Percentiles rank a stretch among this genome's conserved stretches.
These are phyloP conservation scores for Ceriops zippeliana DNA, from an alignment of 345 rosid species.

Conservation along the genomic window DNA sequence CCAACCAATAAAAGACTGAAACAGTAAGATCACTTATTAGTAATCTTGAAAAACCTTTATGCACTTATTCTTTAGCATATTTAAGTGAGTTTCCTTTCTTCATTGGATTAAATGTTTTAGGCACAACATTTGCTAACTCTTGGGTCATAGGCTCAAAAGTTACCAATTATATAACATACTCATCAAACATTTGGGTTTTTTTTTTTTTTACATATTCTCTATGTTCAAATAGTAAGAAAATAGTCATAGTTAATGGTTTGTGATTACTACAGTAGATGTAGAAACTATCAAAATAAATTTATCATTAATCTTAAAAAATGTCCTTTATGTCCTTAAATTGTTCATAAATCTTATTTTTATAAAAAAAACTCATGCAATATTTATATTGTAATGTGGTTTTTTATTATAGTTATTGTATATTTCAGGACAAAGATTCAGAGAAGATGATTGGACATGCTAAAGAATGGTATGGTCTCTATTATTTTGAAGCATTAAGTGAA, in stretches of 20 bases:
- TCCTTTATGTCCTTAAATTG: neutral
- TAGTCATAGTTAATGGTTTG: neutral
- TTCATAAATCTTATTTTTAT: neutral
- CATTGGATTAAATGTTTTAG: neutral
- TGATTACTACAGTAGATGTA: neutral
- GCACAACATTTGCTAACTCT: neutral
- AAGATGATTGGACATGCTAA: conserved; percentile 7
- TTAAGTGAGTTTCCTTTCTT: conserved; percentile 1
- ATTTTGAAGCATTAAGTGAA: neutral
- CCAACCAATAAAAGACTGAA: neutral
- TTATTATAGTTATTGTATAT: neutral
- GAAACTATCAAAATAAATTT: neutral
- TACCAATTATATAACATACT: neutral
- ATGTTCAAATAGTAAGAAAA: neutral
- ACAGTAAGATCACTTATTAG: neutral
- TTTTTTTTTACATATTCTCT: neutral
- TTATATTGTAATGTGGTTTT: too few relatives aligned
- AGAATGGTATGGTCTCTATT: neutral
- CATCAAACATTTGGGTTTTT: neutral
- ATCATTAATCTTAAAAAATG: neutral
- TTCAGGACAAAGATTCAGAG: neutral
- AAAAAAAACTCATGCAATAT: neutral
- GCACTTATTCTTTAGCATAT: neutral
- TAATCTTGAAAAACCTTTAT: neutral
- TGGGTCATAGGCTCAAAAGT: neutral